These are phyloP conservation scores for Sugiyamaella mastotermitis DNA, from an alignment of 805 yeast genomes.

Conservation along the genomic window DNA sequence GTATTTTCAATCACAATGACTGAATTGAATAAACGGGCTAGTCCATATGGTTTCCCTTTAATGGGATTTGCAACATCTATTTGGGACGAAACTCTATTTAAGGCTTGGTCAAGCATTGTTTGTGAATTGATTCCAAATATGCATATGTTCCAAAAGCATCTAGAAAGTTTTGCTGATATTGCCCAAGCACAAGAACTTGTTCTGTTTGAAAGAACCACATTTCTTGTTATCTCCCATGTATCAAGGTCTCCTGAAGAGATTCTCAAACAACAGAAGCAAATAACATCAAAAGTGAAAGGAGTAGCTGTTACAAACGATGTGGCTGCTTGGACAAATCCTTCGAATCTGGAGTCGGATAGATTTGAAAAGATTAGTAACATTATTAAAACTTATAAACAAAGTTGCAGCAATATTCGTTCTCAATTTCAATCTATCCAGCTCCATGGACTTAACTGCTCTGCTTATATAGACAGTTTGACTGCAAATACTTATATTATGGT, in stretches of 20 bases:
- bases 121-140: constrained; percentile 93
- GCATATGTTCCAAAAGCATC: constrained; percentile 66
- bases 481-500: constrained; percentile 40
- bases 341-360: constrained; percentile 73
- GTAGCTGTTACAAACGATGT: neutral
- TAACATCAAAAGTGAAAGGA: constrained; percentile 3
- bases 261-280: too few relatives aligned
- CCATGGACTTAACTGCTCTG: constrained; percentile 43
- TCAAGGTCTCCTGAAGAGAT: too few relatives aligned
- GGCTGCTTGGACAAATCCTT: constrained; percentile 10
- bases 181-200: constrained; percentile 86
- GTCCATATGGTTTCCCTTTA: constrained; percentile 60
- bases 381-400: constrained; percentile 89
- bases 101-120: constrained; percentile 96
- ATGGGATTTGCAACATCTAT: constrained; percentile 92
- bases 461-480: constrained; percentile 37
- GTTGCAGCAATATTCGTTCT: constrained; percentile 79
- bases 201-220: constrained; percentile 88
- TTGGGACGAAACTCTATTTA: constrained; percentile 94
- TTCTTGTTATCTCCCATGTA: constrained; percentile 62
- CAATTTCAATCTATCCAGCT: constrained; percentile 73
- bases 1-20: constrained; percentile 80
- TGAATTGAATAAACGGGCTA: constrained; percentile 67
- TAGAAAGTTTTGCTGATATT: constrained; percentile 64
- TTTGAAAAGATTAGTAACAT: constrained; percentile 92